Conservation (phyloP, 78 protist genomes). For the slime mould (Dictyostelium discoideum) region dicty_2.7 NC_007088.5:7809501-7810000, state of each 20-base stretch:
- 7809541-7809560: not conserved
- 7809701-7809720: slow-evolving; percentile 70
- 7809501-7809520: slow-evolving; percentile 62
- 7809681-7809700: slow-evolving; percentile 76
- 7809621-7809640: slow-evolving; percentile 72
- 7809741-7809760: slow-evolving; percentile 76
- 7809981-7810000: too few species aligned
- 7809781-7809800: slow-evolving; percentile 64
- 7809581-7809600: not conserved
- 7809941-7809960: not conserved
- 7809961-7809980: too few species aligned
- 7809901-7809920: not conserved
- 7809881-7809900: not conserved
- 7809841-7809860: not conserved
- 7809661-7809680: slow-evolving; percentile 75
- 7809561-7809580: not conserved
- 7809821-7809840: not conserved
- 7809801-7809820: slow-evolving; percentile 8
- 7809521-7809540: not conserved
- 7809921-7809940: not conserved
- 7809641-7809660: slow-evolving; percentile 81
- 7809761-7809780: slow-evolving; percentile 82
- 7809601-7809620: slow-evolving; percentile 71
- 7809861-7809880: not conserved
- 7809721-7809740: slow-evolving; percentile 37